Conservation (phyloP, 345 rosid genomes). For the Heritiera fomes region DNA sequence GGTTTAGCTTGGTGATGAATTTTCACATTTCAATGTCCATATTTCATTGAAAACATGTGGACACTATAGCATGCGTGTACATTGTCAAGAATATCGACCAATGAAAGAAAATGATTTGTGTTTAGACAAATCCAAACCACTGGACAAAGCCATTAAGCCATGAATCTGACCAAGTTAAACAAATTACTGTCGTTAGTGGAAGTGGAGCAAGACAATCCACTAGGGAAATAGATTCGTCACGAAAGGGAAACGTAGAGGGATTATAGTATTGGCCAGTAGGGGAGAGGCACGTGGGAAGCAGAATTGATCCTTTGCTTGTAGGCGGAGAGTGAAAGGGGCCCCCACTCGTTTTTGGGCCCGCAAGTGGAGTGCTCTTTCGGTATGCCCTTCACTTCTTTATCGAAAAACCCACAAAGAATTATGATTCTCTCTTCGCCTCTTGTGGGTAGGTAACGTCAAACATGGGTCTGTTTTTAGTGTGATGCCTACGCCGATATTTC, state of each 20-base stretch:
- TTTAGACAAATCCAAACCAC: too few relatives aligned
- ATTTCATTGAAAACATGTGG: too few relatives aligned
- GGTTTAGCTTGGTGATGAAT: neutral
- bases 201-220: neutral
- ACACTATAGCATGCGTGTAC: too few relatives aligned
- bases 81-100: too few relatives aligned
- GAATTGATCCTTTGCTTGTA: slow-evolving; percentile 93
- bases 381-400: slow-evolving; percentile 56
- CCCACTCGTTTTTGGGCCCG: slow-evolving; percentile 37
- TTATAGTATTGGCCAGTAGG: neutral
- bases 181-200: neutral
- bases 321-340: slow-evolving; percentile 60
- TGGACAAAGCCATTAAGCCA: neutral
- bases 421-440: slow-evolving; percentile 31
- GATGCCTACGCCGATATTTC: slow-evolving; percentile 64
- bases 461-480: slow-evolving; percentile 25
- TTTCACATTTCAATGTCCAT: too few relatives aligned
- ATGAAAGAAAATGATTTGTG: too few relatives aligned
- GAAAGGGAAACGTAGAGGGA: neutral
- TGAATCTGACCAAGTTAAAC: neutral
- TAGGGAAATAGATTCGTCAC: too few relatives aligned
- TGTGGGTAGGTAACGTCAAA: slow-evolving; percentile 45
- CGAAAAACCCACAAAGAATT: slow-evolving; percentile 47
- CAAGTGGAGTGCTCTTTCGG: slow-evolving; percentile 52
- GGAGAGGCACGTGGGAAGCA: slow-evolving; percentile 33